Percentiles rank a stretch among this genome's conserved stretches.
These are phyloP conservation scores for Dictyostelium capitatum DNA, from an alignment of 78 protist genomes.

Conservation along the genomic window DNA sequence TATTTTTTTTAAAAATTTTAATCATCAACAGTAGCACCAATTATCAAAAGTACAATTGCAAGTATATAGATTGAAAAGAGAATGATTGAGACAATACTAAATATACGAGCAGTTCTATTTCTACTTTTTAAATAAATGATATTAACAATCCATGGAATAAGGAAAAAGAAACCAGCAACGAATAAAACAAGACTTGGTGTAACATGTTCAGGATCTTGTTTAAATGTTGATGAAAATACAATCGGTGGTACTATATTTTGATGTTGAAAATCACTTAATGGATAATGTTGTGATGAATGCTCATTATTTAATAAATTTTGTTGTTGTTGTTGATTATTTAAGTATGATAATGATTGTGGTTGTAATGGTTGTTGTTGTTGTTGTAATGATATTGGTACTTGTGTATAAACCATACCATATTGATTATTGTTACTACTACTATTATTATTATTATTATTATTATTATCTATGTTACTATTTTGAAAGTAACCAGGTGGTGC, in stretches of 20 bases:
- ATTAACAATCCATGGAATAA: conserved; percentile 6
- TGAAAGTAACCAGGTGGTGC: neutral
- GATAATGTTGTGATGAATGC: neutral
- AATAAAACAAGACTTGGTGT: neutral
- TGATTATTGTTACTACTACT: too few relatives aligned
- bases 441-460: neutral
- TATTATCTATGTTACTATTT: neutral
- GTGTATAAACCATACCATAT: conserved; percentile 2
- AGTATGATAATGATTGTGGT: neutral
- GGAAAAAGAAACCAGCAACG: neutral
- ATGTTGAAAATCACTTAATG: neutral
- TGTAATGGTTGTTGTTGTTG: neutral
- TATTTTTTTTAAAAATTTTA: neutral
- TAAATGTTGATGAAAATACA: neutral
- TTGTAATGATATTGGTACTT: neutral
- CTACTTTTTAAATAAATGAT: neutral
- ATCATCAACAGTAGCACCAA: neutral
- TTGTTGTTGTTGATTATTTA: neutral
- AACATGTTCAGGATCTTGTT: neutral
- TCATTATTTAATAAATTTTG: neutral
- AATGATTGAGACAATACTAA: neutral
- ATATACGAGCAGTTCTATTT: neutral
- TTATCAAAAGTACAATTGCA: neutral
- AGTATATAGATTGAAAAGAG: neutral
- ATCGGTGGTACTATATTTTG: neutral